These are phyloP conservation scores for Paraphaeosphaeria minitans DNA, from an alignment of 2,329 filamentous ascomycete genomes.

Conservation along the genomic window DNA sequence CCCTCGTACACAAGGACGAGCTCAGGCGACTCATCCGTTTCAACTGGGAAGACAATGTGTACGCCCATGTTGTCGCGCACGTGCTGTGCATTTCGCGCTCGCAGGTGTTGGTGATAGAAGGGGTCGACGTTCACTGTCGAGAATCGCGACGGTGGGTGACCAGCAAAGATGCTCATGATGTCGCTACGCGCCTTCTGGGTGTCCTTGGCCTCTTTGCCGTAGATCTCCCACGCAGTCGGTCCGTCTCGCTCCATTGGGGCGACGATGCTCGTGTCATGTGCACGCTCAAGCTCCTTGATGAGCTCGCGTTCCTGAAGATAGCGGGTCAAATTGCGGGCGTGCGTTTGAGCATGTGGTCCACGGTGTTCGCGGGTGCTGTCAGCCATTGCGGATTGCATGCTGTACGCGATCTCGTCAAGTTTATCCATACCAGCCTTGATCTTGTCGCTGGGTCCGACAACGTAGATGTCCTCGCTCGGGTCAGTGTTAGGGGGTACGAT, in stretches of 20 bases:
- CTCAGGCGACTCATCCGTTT: conserved; percentile 62
- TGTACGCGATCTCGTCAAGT: conserved; percentile 85
- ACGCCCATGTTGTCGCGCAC: conserved; percentile 74
- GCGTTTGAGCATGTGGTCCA: conserved; percentile 71
- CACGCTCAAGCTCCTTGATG: conserved; percentile 78
- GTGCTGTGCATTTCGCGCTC: conserved; percentile 65
- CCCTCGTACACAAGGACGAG: conserved; percentile 79
- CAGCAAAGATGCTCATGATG: conserved; percentile 73
- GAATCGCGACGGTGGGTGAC: conserved; percentile 75
- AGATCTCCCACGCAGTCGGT: conserved; percentile 83
- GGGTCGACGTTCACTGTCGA: conserved; percentile 71
- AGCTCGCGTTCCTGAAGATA: conserved; percentile 84
- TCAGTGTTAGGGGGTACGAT: conserved; percentile 76
- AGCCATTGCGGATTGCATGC: conserved; percentile 82
- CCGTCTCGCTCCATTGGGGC: conserved; percentile 73
- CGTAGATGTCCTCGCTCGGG: conserved; percentile 81
- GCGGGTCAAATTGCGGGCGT: conserved; percentile 84
- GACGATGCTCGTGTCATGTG: conserved; percentile 86
- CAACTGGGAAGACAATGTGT: conserved; percentile 72
- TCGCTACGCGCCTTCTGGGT: conserved; percentile 75
- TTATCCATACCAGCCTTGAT: conserved; percentile 78
- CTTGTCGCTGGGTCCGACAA: conserved; percentile 78
- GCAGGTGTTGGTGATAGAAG: conserved; percentile 78
- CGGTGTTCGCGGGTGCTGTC: conserved; percentile 83
- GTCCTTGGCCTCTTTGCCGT: conserved; percentile 84